phyloP scores from a whole-genome alignment of 2,329 filamentous ascomycete genomes.

The Nigrospora oryzae region DNA sequence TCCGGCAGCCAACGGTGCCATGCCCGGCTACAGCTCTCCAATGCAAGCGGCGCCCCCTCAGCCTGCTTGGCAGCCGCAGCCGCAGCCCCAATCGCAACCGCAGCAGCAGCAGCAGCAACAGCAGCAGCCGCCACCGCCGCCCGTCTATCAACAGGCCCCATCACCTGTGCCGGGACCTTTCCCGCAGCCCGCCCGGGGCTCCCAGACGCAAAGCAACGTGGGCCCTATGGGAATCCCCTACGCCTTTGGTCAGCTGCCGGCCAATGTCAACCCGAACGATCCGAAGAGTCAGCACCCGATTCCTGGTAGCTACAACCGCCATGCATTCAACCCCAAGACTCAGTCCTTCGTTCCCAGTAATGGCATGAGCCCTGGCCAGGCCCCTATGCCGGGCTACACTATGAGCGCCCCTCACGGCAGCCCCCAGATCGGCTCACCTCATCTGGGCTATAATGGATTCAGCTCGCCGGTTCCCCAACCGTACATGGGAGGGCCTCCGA shows the following conservation, averaged over 20 bases:
- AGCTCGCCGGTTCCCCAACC: conserved; percentile 35
- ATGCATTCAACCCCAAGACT: conserved; percentile 89
- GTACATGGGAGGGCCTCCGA: conserved; percentile 30
- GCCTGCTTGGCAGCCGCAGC: conserved; percentile 19
- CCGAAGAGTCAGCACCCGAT: conserved; percentile 73
- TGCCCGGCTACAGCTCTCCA: conserved; percentile 24
- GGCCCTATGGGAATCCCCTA: conserved; percentile 46
- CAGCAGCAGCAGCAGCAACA: conserved; percentile 5
- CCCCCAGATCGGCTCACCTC: conserved; percentile 43
- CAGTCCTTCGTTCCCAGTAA: conserved; percentile 76
- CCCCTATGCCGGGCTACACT: conserved; percentile 37
- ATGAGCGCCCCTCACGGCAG: conserved; percentile 41
- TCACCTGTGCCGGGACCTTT: conserved; percentile 11
- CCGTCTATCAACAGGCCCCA: conserved; percentile 9
- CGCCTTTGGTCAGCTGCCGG: conserved; percentile 70
- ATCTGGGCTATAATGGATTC: conserved; percentile 39
- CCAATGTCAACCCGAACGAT: conserved; percentile 60
- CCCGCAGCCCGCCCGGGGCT: conserved; percentile 9
- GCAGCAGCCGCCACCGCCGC: conserved; percentile 11
- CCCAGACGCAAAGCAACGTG: conserved; percentile 11
- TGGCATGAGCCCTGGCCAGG: conserved; percentile 39
- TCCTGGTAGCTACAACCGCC: conserved; percentile 74
- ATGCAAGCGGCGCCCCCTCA: conserved; percentile 23
- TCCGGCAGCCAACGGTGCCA: conserved; percentile 22
- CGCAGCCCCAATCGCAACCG: neutral